phyloP scores from a whole-genome alignment of 257 asterid genomes.

The Solanum sejunctum region DNA sequence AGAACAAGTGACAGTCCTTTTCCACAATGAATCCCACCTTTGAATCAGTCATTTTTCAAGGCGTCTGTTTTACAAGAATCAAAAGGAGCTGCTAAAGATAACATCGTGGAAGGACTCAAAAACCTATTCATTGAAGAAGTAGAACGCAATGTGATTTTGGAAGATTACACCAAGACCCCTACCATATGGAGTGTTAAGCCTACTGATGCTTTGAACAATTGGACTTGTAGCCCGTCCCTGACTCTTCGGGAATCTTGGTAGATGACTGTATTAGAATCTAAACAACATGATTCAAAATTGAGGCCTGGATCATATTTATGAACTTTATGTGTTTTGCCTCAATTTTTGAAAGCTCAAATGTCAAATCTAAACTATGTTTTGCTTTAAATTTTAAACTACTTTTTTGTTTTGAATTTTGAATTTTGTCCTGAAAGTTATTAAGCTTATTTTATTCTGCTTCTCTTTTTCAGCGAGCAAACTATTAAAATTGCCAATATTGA shows the following conservation, averaged over 20 bases:
- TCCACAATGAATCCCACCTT: not conserved
- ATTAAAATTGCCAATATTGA: no score
- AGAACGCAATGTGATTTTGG: not conserved
- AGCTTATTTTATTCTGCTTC: no score
- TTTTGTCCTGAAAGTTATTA: no score
- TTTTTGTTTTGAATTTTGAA: not conserved
- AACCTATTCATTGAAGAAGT: not conserved
- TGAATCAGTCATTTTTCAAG: not conserved
- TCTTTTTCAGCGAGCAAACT: no score
- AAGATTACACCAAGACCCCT: not conserved
- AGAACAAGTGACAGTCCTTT: not conserved
- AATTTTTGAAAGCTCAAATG: no score
- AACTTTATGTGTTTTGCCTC: no score
- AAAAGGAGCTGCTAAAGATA: not conserved
- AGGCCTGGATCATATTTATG: no score
- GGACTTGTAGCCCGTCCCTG: not conserved
- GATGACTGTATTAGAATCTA: not conserved
- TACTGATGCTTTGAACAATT: not conserved
- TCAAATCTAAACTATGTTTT: not conserved
- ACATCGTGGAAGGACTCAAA: not conserved
- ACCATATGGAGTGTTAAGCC: not conserved
- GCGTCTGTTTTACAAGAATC: fast-evolving
- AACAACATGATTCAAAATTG: not conserved
- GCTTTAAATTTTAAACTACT: not conserved
- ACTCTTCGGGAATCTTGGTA: not conserved